A percentile compares a stretch with the other conserved stretches of the same genome.
These are phyloP conservation scores for Calocybe gangraenosa DNA, from an alignment of 768 basidiomycete species.

Conservation along the genomic window DNA sequence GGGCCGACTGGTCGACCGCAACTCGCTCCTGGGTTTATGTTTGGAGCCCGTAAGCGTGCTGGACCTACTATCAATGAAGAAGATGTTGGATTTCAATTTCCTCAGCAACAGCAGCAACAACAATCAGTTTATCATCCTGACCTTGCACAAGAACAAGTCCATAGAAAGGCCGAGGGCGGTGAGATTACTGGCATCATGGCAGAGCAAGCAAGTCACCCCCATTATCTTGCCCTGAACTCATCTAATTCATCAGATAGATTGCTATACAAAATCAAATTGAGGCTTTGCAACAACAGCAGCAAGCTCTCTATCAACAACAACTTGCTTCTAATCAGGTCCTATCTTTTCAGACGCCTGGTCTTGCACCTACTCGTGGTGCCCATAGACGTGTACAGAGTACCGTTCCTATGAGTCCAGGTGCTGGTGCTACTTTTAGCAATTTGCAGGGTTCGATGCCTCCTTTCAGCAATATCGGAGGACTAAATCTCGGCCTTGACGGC, in stretches of 20 bases:
- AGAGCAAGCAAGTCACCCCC: constrained; percentile 76
- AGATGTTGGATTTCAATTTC: constrained; percentile 79
- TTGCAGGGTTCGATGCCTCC: constrained; percentile 63
- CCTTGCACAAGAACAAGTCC: constrained; percentile 30
- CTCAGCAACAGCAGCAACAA: constrained; percentile 42
- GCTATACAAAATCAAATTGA: constrained; percentile 90
- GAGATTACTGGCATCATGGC: constrained; percentile 92
- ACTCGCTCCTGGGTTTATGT: constrained; percentile 89
- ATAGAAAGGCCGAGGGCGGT: constrained; percentile 60
- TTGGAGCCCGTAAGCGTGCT: constrained; percentile 64
- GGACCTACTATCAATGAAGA: constrained; percentile 75
- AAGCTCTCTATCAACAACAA: constrained; percentile 86
- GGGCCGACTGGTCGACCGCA: constrained; percentile 83
- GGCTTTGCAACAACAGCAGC: constrained; percentile 85
- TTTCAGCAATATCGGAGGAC: constrained; percentile 49
- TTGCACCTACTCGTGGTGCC: constrained; percentile 55
- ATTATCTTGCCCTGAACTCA: constrained; percentile 1
- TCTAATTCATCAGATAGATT: constrained; percentile 43
- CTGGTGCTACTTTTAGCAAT: constrained; percentile 39
- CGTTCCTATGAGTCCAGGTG: constrained; percentile 53
- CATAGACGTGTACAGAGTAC: constrained; percentile 90
- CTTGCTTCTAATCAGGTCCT: constrained; percentile 84
- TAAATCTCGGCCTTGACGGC: constrained; percentile 59
- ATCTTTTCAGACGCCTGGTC: constrained; percentile 73
- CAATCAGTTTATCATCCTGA: constrained; percentile 23